Percentiles rank a stretch among this genome's conserved stretches.
phyloP scores from a whole-genome alignment of 2,329 filamentous ascomycete species.

The Trichoderma breve region DNA sequence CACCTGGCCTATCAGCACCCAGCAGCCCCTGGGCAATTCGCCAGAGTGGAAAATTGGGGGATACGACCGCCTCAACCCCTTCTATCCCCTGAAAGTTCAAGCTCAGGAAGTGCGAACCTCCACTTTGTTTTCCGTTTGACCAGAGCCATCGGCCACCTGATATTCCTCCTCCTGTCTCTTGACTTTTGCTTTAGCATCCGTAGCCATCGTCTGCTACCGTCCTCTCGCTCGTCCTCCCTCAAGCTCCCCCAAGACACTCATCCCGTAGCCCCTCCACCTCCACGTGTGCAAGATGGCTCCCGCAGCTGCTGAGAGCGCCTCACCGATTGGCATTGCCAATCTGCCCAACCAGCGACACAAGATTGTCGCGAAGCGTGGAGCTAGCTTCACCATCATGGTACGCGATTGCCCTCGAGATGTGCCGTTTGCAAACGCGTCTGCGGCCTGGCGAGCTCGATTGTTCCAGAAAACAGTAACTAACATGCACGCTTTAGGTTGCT shows the following conservation, averaged over 20 bases:
- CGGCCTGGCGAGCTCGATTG: neutral
- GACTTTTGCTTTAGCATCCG: conserved; percentile 2
- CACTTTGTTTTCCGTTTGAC: conserved; percentile 16
- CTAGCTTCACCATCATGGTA: conserved; percentile 99
- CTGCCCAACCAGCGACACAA: conserved; percentile 73
- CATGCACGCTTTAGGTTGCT: conserved; percentile 65
- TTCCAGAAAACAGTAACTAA: neutral
- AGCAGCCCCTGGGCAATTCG: conserved; percentile 24
- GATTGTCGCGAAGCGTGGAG: conserved; percentile 80
- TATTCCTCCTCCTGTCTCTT: conserved; percentile 15
- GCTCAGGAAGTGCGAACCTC: conserved; percentile 20
- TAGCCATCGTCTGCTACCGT: conserved; percentile 8
- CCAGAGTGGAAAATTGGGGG: conserved; percentile 34
- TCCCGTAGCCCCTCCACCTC: conserved; percentile 21
- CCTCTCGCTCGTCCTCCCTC: conserved; percentile 17
- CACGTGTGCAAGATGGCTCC: conserved; percentile 51
- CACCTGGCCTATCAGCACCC: conserved; percentile 18
- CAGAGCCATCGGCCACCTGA: conserved; percentile 16
- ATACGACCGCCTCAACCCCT: conserved; percentile 21
- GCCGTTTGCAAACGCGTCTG: neutral
- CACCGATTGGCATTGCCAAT: conserved; percentile 72
- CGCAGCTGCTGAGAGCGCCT: conserved; percentile 58
- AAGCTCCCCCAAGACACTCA: neutral
- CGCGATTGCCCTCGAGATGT: conserved; percentile 28
- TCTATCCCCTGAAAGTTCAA: conserved; percentile 22